Conservation (phyloP, 805 yeast genomes). For the Suhomyces kilbournensis region DNA sequence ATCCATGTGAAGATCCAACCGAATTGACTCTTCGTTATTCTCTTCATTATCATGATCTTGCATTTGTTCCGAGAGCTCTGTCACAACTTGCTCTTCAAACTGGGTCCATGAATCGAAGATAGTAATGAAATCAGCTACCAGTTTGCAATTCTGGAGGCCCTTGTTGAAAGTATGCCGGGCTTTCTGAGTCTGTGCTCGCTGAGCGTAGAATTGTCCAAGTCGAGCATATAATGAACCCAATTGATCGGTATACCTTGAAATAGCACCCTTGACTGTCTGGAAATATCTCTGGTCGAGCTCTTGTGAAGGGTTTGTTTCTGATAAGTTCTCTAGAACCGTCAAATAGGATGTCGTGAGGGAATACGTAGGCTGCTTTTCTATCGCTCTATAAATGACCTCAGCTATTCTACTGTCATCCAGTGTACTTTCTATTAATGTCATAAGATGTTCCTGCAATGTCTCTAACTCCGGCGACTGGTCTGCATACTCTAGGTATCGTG, state of each 20-base stretch:
- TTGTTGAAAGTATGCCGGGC: slow-evolving; percentile 41
- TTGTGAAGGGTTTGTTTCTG: not conserved
- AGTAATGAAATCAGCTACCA: slow-evolving; percentile 59
- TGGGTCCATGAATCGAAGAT: slow-evolving; percentile 63
- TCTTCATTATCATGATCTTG: slow-evolving; percentile 9
- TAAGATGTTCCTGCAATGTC: not conserved
- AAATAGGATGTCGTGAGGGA: slow-evolving; percentile 12
- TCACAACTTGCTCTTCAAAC: slow-evolving; percentile 47
- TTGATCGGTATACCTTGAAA: slow-evolving; percentile 55
- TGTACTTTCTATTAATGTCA: not conserved
- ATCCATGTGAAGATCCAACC: slow-evolving; percentile 42
- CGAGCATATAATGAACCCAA: slow-evolving; percentile 45
- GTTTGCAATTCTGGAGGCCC: slow-evolving; percentile 44
- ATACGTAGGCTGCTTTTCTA: not conserved
- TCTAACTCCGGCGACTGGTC: not conserved
- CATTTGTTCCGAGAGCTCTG: slow-evolving; percentile 7
- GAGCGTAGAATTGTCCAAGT: slow-evolving; percentile 47
- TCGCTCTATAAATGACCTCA: not conserved
- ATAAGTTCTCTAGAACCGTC: slow-evolving; percentile 31
- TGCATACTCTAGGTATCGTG: not conserved
- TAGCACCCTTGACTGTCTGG: not conserved
- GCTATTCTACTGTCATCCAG: not conserved
- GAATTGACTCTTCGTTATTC: slow-evolving; percentile 19
- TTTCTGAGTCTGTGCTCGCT: slow-evolving; percentile 25
- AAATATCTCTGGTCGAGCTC: not conserved